Percentiles rank a stretch among this genome's conserved stretches.
phyloP scores from a whole-genome alignment of 306 rosid species.

The Sechiopsis laciniata region DNA sequence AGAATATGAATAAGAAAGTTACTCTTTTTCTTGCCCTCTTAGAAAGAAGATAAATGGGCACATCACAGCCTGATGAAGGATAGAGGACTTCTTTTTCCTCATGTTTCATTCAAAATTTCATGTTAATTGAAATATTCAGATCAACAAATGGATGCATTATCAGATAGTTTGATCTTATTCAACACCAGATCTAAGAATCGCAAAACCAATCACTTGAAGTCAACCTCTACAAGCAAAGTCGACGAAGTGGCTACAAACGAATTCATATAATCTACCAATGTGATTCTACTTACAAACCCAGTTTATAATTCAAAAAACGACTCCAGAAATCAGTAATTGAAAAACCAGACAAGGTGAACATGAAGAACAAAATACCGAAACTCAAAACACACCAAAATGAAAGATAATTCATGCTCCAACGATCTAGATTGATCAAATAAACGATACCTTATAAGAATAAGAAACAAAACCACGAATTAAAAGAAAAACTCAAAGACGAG shows the following conservation, averaged over 20 bases:
- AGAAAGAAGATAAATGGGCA: conserved; percentile 11
- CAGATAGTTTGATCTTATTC: neutral
- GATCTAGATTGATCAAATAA: neutral
- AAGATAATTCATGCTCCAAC: neutral
- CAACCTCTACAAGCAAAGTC: neutral
- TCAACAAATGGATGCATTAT: neutral
- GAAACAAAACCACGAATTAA: neutral
- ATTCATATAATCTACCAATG: neutral
- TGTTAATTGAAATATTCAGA: neutral
- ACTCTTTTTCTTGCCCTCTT: neutral
- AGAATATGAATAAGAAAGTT: too few species aligned
- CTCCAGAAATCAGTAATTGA: neutral
- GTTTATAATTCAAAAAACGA: neutral
- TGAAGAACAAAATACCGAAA: neutral
- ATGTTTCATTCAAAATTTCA: neutral
- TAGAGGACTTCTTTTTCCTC: neutral
- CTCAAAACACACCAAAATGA: neutral
- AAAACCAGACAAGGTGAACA: neutral
- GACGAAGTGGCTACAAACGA: neutral
- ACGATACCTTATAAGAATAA: neutral
- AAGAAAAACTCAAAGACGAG: neutral
- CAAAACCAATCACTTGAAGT: neutral
- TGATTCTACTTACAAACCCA: neutral
- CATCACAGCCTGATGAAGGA: neutral
- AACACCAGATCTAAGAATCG: conserved; percentile 1